Base-by-base conservation (phyloP, 2,329 filamentous ascomycete genomes). In the Trichoderma sp. region DNA sequence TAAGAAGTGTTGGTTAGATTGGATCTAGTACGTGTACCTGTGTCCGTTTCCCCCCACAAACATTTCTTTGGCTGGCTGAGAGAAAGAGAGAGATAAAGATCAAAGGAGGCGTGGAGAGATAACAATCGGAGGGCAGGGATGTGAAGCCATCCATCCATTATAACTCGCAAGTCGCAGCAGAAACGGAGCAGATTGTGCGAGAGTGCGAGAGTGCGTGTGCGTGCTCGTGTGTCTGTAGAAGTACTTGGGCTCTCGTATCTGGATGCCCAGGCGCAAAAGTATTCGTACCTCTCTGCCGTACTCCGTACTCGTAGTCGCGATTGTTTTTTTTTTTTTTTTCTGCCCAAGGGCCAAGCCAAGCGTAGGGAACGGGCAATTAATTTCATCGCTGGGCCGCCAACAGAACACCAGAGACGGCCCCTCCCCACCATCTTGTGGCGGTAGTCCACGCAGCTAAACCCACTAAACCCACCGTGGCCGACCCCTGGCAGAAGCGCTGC, bases 251-350 rank as follows among this genome's bases (percentile, higher is more conserved):
- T 51, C 43, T 51, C 43, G 43, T 47, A 68, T 68, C 51, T 57
- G 24, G n/a, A 43, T 67, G 32, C n/a, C 6, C 51, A 43, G 30
- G n/a, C 30, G 24, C 63, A 26, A 67, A 39, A 6, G 58, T 61
- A 61, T 61, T 64, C 62, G 39, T 51, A 51, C 24, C 43, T n/a
- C 7, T 60, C 24, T 34, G 43, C 67, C 69, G 69, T 39, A 39
- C 36, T 39, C 43, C 43, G 43, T 70, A 70, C 68, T 70, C 68
- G 68, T 71, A 71, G 69, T 71, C 69, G 69, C 43, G 47, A 70
- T 21, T 47, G 39, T n/a, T 21, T 21, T 21, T 6, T 39, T 28
- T 36, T 30, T 15, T 47, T 47, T 47, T 47, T 47, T 47, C 43
- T 47, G 43, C 43, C 43, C 43, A 36, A 36, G 34, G 28, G 5